Conservation (phyloP, 768 basidiomycete genomes). For the Lentinus tigrinus region DNA sequence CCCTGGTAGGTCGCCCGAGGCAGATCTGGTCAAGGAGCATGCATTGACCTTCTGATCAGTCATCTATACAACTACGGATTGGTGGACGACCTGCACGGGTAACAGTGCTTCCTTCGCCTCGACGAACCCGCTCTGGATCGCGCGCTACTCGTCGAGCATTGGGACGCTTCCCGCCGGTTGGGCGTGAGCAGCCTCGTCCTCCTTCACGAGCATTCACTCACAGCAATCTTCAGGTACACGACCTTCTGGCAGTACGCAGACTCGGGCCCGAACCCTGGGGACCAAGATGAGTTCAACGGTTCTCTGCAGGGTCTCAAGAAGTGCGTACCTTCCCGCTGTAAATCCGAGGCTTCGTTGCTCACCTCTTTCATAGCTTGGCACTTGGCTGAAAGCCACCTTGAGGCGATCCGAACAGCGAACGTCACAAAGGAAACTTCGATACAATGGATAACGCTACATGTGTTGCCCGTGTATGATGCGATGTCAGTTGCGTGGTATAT, state of each 20-base stretch:
- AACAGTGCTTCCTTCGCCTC: conserved; percentile 49
- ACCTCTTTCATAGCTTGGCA: background rate
- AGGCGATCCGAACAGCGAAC: too few relatives aligned
- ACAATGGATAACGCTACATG: too few relatives aligned
- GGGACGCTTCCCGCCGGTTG: conserved; percentile 63
- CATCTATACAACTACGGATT: conserved; percentile 63
- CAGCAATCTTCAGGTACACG: conserved; percentile 32
- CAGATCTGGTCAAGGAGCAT: background rate
- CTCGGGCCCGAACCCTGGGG: conserved; percentile 54
- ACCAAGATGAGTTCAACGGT: conserved; percentile 59
- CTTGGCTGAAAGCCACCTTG: too few relatives aligned
- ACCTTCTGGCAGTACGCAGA: conserved; percentile 66
- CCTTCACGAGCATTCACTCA: background rate
- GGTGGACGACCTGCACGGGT: conserved; percentile 70
- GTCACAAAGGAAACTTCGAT: too few relatives aligned
- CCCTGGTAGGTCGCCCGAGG: conserved; percentile 4
- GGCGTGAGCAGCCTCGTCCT: conserved; percentile 32
- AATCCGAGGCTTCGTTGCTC: background rate
- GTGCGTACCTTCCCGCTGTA: conserved; percentile 23
- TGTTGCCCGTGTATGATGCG: too few relatives aligned
- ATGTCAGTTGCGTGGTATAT: background rate
- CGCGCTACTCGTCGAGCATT: conserved; percentile 46
- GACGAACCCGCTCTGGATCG: conserved; percentile 63
- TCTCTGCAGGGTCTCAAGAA: conserved; percentile 40
- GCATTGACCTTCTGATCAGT: conserved; percentile 30